Conservation (phyloP, 2,329 filamentous ascomycete species). For the Phialophora expanda region DNA sequence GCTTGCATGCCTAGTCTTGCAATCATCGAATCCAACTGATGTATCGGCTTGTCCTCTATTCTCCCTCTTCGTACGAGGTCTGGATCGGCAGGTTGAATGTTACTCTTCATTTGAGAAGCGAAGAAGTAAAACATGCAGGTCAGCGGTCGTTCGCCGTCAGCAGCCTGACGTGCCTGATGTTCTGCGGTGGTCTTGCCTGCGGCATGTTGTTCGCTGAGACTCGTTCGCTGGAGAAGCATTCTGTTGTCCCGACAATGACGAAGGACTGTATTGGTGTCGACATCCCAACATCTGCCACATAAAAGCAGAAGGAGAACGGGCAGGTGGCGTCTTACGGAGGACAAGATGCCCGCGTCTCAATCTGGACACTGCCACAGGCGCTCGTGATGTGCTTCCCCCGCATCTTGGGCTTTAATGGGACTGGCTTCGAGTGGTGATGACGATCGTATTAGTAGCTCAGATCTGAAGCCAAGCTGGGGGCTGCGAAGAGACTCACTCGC, state of each 20-base stretch:
- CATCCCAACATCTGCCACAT: not conserved
- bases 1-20: constrained; percentile 40
- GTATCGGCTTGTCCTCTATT: constrained; percentile 25
- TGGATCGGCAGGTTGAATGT: constrained; percentile 36
- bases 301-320: not conserved
- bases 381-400: not conserved
- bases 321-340: not conserved
- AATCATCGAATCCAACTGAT: constrained; percentile 41
- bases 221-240: constrained; percentile 27
- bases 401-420: not conserved
- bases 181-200: constrained; percentile 13
- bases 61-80: constrained; percentile 28
- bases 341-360: not conserved
- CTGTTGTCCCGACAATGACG: not conserved
- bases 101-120: constrained; percentile 41
- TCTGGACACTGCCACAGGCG: not conserved
- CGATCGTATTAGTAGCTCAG: not conserved
- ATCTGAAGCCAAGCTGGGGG: not conserved
- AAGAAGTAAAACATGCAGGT: constrained; percentile 43
- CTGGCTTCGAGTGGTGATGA: not conserved
- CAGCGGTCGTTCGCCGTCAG: constrained; percentile 30
- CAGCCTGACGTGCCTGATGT: constrained; percentile 1
- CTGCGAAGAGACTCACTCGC: not conserved
- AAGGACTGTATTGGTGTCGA: not conserved
- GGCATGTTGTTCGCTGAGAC: constrained; percentile 13